Evolutionary conservation across 768 basidiomycete species (phyloP), one percentile per base, ranked within the genome.

Genomic region (Coprinopsis sp.): DNA sequence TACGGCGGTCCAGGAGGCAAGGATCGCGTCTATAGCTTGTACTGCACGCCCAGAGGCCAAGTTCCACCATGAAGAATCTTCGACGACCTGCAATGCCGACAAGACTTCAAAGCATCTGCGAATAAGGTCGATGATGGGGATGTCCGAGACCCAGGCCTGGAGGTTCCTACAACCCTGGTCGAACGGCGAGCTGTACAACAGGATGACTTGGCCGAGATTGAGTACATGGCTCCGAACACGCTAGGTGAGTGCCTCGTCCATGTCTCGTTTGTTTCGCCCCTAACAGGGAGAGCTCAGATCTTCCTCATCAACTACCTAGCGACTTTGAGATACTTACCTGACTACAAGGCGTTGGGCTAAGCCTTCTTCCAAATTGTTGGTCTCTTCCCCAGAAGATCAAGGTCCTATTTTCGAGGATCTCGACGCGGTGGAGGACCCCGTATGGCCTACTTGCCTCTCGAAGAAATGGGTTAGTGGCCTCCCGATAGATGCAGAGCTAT

Each of bases 211-310:
- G 75, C 73, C 43, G 76, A 78, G 49, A 60, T 78, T 34, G 77
- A 79, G 53, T 78, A 76, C 51, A 71, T 73, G 67, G 61, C 76
- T 12, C 77, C 77, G 3, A 77, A 76, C 53, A 70, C 66, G 6
- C 10, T 25, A 7, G 31, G 11, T n/a, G n/a, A n/a, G n/a, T 3
- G 14, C 42, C 4, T 10, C 44, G 1, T 21, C 8, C 21, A 6
- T 14, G 18, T n/a, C n/a, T n/a, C n/a, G n/a, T n/a, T 2, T 16
- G 2, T 8, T 23, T 31, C 18, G 25, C 6, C 19, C 12, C 36
- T 38, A 19, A 37, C 24, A 29, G 8, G 13, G 24, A 33, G 27
- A 54, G n/a, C 19, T 4, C n/a, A 76, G 76, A 76, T 45, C 54
- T 72, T 4, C 63, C 68, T 1, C 74, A 71, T 37, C 58, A 66